phyloP scores from a whole-genome alignment of 2,329 filamentous ascomycete genomes.

The Hymenoscyphus fructigenus region DNA sequence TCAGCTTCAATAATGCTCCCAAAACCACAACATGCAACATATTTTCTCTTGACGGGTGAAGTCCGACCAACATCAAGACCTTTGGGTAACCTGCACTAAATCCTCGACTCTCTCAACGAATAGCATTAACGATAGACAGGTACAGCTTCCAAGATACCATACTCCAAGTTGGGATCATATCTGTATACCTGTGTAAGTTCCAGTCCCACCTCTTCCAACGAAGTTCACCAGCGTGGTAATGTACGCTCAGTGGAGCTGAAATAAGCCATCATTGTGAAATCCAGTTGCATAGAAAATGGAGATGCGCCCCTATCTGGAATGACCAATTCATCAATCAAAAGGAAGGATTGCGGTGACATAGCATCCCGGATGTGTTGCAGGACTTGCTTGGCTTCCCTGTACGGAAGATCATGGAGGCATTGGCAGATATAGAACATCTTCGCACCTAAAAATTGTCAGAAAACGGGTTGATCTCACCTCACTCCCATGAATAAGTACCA shows the following conservation, averaged over 20 bases:
- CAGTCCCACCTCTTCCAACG: background rate
- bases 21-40: too few relatives aligned
- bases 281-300: background rate
- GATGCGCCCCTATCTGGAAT: background rate
- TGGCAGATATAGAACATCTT: slow-evolving; percentile 7
- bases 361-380: background rate
- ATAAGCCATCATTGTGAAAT: slow-evolving; percentile 12
- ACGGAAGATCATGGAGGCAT: slow-evolving; percentile 28
- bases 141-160: slow-evolving; percentile 8
- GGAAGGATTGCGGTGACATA: slow-evolving; percentile 1
- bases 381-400: background rate
- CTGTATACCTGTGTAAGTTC: background rate
- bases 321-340: slow-evolving; percentile 10
- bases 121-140: too few relatives aligned
- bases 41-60: too few relatives aligned
- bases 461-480: background rate
- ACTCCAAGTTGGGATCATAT: slow-evolving; percentile 5
- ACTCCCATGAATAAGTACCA: background rate
- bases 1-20: too few relatives aligned
- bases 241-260: slow-evolving; percentile 4
- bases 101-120: too few relatives aligned
- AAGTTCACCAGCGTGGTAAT: background rate
- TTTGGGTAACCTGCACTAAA: too few relatives aligned
- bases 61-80: too few relatives aligned
- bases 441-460: slow-evolving; percentile 1